Base-by-base conservation (phyloP, 2,329 filamentous ascomycete species). In the Colletotrichum nymphaeae region DNA sequence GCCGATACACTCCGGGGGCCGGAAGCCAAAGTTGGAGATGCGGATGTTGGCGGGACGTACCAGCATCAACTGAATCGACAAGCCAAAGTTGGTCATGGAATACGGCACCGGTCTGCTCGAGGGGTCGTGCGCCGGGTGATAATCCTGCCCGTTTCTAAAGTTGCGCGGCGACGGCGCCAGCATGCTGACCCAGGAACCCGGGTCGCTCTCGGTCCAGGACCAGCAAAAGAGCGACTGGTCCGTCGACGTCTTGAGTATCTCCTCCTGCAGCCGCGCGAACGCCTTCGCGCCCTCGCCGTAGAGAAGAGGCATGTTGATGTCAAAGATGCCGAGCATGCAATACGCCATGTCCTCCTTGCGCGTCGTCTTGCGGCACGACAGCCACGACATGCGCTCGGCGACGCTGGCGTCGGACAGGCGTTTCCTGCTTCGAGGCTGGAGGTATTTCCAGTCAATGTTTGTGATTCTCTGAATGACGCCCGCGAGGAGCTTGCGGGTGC, bases 321-420 rank as follows among this genome's bases (percentile, higher is more conserved):
- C 73, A 53, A 81, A 80, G 19, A 81, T 66, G 1, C 80, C 80
- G 11, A 80, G 63, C 56, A 81, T 72, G 42, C 77, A 78, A 56
- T 81, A 81, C 1, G 79, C 79, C 26, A 76, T 63, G 67, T 81
- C 78, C 64, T 80, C 76, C 46, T 52, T 7, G 3, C 76, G 70
- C 1, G 74, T 78, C 2, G 77, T 80, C 63, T 72, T 42, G 22
- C 80, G 71, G 3, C 68, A 65, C 3, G 79, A 74, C 12, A 78
- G 76, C 80, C 79, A 81, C 5, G 77, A 79, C 80, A 81, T 81
- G 63, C 77, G 76, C 16, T 72, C 60, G 1, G 79, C 77, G 37
- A 80, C 71, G 71, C 77, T 76, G 14, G 74, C 75, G n/a, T 32
- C 14, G 11, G 66, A 70, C 2, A 73, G 52, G 8, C 26, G 55